A percentile compares a stretch with the other conserved stretches of the same genome.
Conservation (phyloP, 345 rosid genomes). For the Gossypium australe region DNA sequence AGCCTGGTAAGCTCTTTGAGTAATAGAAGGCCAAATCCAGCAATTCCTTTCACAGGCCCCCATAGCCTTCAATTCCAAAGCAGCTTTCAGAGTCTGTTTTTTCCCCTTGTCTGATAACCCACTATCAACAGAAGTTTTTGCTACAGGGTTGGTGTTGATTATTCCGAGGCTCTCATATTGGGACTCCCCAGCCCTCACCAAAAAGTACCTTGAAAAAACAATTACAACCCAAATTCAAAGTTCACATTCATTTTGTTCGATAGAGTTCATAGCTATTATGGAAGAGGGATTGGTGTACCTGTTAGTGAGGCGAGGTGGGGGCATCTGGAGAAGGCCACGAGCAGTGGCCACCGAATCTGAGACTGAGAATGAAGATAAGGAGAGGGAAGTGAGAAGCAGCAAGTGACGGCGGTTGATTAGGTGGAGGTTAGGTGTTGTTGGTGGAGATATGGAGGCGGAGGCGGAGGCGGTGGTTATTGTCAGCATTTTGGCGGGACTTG, state of each 20-base stretch:
- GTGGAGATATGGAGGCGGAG: slow-evolving; percentile 6
- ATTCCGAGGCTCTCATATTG: slow-evolving; percentile 70
- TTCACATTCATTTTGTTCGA: too few relatives aligned
- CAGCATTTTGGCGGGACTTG: slow-evolving; percentile 7
- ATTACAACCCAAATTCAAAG: slow-evolving; percentile 4
- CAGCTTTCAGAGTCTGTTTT: slow-evolving; percentile 68
- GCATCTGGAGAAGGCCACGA: slow-evolving; percentile 74
- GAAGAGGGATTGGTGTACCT: slow-evolving; percentile 20
- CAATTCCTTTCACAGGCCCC: slow-evolving; percentile 79
- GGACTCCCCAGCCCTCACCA: slow-evolving; percentile 94
- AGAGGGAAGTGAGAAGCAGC: slow-evolving; percentile 33
- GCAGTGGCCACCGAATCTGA: slow-evolving; percentile 27
- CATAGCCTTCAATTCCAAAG: slow-evolving; percentile 57
- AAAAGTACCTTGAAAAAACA: slow-evolving; percentile 51
- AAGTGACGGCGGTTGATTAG: slow-evolving; percentile 40
- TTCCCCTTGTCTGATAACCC: slow-evolving; percentile 84
- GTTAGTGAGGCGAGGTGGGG: slow-evolving; percentile 53
- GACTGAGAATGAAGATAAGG: slow-evolving; percentile 2
- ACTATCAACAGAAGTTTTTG: slow-evolving; percentile 78
- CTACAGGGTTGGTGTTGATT: slow-evolving; percentile 86
- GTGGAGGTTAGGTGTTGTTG: slow-evolving; percentile 8
- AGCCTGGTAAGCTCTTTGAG: slow-evolving; percentile 94
- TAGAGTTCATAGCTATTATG: too few relatives aligned
- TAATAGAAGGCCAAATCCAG: slow-evolving; percentile 98
- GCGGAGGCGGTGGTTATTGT: slow-evolving; percentile 1